Conservation (phyloP, 306 rosid species). For the Vigna radiata region DNA sequence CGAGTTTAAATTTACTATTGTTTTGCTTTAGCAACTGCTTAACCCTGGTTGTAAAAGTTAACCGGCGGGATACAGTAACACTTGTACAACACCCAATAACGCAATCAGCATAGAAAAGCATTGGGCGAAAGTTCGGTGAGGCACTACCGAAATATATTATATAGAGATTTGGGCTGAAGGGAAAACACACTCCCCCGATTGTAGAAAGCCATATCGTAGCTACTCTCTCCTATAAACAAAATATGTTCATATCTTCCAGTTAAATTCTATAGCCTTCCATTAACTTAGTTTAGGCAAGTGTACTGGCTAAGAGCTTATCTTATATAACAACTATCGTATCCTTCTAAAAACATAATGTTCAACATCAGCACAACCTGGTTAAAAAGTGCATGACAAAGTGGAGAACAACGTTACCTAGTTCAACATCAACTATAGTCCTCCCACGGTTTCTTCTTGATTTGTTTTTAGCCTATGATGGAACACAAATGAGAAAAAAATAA, state of each 20-base stretch:
- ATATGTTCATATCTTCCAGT: conserved; percentile 5
- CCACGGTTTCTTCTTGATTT: conserved; percentile 73
- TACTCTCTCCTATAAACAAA: conserved; percentile 14
- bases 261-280: conserved; percentile 16
- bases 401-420: conserved; percentile 62
- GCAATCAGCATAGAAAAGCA: conserved; percentile 6
- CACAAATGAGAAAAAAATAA: conserved; percentile 6
- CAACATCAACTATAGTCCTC: conserved; percentile 78
- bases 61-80: neutral
- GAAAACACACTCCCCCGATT: neutral
- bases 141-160: conserved; percentile 10
- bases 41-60: neutral
- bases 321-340: conserved; percentile 4
- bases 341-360: neutral
- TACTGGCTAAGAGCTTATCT: neutral
- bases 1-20: conserved; percentile 11
- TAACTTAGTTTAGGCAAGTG: conserved; percentile 4
- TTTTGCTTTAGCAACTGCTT: conserved; percentile 5
- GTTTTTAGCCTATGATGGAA: conserved; percentile 72
- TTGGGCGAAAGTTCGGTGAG: neutral
- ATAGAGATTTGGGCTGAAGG: conserved; percentile 1
- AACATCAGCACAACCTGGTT: neutral
- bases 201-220: neutral
- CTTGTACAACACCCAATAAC: neutral
- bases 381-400: neutral